Evolutionary conservation across 1,139 yeast species (phyloP).

Genomic region (Wickerhamomyces sp.): DNA sequence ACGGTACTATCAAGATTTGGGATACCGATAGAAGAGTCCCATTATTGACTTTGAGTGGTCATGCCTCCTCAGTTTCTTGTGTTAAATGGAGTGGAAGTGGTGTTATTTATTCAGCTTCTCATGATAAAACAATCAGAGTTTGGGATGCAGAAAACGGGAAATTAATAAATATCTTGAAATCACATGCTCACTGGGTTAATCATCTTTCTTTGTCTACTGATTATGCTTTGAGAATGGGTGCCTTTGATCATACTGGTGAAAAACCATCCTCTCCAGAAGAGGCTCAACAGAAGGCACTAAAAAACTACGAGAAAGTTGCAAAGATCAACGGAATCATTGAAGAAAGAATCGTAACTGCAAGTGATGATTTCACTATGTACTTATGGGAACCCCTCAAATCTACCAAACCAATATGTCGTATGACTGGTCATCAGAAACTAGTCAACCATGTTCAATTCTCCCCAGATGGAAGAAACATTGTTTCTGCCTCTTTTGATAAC

Average conservation of each 20-base stretch:
- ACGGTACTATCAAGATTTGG: slow-evolving; percentile 89
- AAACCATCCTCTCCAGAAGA: slow-evolving; percentile 47
- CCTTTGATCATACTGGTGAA: slow-evolving; percentile 62
- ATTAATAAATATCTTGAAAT: slow-evolving; percentile 70
- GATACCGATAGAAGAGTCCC: slow-evolving; percentile 72
- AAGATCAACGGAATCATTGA: slow-evolving; percentile 59
- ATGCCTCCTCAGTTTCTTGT: slow-evolving; percentile 83
- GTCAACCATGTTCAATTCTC: slow-evolving; percentile 95
- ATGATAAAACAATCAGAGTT: slow-evolving; percentile 87
- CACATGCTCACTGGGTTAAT: slow-evolving; percentile 98
- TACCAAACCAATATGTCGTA: slow-evolving; percentile 78
- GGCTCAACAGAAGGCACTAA: slow-evolving; percentile 54
- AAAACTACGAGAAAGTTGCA: slow-evolving; percentile 74
- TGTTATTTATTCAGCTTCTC: slow-evolving; percentile 83
- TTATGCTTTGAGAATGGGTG: slow-evolving; percentile 77
- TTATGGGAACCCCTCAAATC: slow-evolving; percentile 89
- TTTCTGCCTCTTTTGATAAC: slow-evolving; percentile 93
- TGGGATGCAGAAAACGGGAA: slow-evolving; percentile 87
- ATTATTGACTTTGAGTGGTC: slow-evolving; percentile 76
- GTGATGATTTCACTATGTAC: slow-evolving; percentile 97
- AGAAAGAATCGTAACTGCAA: slow-evolving; percentile 89
- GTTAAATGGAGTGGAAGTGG: slow-evolving; percentile 96
- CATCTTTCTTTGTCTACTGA: slow-evolving; percentile 91
- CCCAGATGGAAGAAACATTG: slow-evolving; percentile 90
- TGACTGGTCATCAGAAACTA: slow-evolving; percentile 97